Base-by-base conservation (phyloP, 129 eudicot genomes). In the Artemisia annua region DNA sequence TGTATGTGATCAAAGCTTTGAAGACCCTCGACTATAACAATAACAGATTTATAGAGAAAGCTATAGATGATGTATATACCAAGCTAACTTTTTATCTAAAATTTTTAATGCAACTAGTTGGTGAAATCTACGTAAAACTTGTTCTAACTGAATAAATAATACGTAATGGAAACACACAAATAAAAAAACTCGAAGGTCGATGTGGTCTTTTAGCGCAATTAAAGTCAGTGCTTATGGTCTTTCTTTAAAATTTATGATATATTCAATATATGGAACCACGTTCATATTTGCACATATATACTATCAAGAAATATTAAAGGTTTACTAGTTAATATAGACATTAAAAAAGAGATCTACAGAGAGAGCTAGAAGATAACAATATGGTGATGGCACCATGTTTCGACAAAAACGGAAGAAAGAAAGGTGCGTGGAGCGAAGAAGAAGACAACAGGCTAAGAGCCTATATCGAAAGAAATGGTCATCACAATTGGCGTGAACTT, bases 341-440 rank as follows among this genome's bases (percentile, higher is more conserved):
- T 39, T 28, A 7, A n/a, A 63, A 30, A 28, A 28, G 2, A 67
- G 17, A 32, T 67, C 64, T 16, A 24, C 5, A 61, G 70, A 12
- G 44, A 60, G 53, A 77, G 53, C 54, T 66, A 66, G 20, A 66
- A 75, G 60, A 75, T 66, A 59, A 19, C 16, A 68, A 46, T 20
- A 72, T 72, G 83, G 83, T 80, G 32, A 75, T 75, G 18, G 83
- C 83, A 52, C 75, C 79, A 3, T 53, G 75, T 62, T 73, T 67
- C 24, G 83, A 80, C 69, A 58, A 49, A 39, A 15, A 74, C 4
- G 83, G 83, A 67, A 51, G 68, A 18, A 80, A 74, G 75, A 74
- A 61, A 80, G 79, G 83, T 14, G 83, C 83, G 12, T 80, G 83
- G 83, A 74, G 83, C 46, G 70, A 66, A 67, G 79, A 80, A 4